Evolutionary conservation across 805 yeast species (phyloP).

Genomic region (Saturnispora quitensis): DNA sequence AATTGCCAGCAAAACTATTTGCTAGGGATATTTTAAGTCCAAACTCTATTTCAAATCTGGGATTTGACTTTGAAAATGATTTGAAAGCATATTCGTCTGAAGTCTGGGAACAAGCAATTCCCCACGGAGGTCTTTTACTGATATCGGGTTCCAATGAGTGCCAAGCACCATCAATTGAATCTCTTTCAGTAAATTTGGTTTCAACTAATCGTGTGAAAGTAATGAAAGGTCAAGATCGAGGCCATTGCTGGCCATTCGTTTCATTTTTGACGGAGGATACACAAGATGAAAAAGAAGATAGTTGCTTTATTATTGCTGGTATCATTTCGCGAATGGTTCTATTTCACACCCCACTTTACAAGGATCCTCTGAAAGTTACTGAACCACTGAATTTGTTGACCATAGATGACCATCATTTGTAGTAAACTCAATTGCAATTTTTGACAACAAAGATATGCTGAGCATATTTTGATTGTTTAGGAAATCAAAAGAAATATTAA

Average conservation of each 20-base stretch:
- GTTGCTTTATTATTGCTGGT: slow-evolving; percentile 31
- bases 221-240: slow-evolving; percentile 26
- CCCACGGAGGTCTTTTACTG: slow-evolving; percentile 32
- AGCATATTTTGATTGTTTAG: not conserved
- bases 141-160: slow-evolving; percentile 38
- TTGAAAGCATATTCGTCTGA: slow-evolving; percentile 22
- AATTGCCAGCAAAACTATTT: no score
- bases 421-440: not conserved
- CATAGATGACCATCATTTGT: slow-evolving; percentile 26
- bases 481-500: not conserved
- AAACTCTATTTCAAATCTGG: slow-evolving; percentile 1
- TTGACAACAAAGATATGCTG: not conserved
- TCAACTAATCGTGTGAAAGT: slow-evolving; percentile 27
- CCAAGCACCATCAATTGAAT: slow-evolving; percentile 29
- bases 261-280: slow-evolving; percentile 33
- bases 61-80: slow-evolving; percentile 5
- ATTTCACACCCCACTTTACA: slow-evolving; percentile 29
- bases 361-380: slow-evolving; percentile 16
- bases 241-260: slow-evolving; percentile 43
- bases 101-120: slow-evolving; percentile 35
- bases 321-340: slow-evolving; percentile 36
- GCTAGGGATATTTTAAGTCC: not conserved
- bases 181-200: slow-evolving; percentile 22
- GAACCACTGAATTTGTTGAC: slow-evolving; percentile 29
- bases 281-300: slow-evolving; percentile 35